Evolutionary conservation across 2,329 filamentous ascomycete species (phyloP), one percentile per base, ranked within the genome.

Genomic region (Furcasterigmium furcatum): DNA sequence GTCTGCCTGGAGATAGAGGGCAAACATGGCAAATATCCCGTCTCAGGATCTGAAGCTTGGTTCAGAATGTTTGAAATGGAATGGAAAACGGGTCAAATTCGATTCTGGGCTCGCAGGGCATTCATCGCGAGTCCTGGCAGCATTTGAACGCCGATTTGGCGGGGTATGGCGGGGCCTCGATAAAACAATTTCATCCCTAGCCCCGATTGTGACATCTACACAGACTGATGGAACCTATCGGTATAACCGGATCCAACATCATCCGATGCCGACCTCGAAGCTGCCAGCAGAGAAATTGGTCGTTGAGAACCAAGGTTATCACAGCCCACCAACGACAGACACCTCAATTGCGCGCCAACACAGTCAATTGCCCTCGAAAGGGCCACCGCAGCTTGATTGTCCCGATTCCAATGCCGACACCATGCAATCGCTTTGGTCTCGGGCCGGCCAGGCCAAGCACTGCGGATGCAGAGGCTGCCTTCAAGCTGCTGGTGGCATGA

Each of bases 381-480:
- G 35, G 38, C 42, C 46, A 3, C 34, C 7, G 12, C 24, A 27
- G 7, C 24, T 27, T 16, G 10, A 36, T 12, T 20, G n/a, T 12
- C 18, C 34, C n/a, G 34, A 39, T 40, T 55, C 56, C 55, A 46
- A 69, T 69, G 70, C 60, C 52, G 57, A 59, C 54, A 68, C 61
- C 59, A 91, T 90, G 87, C 80, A 80, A 66, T 74, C 76, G 52
- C 62, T 88, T 55, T 85, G 84, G 82, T 82, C 80, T 64, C 79
- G 82, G 68, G 79, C 80, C 68, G 74, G 77, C 57, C 79, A 78
- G 73, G 75, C 74, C 67, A 79, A 77, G 65, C 73, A 77, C 56
- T 86, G 82, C 68, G 76, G 75, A 65, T 87, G 82, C 68, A 72
- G 77, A 54, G 71, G 79, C 57, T 87, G 82, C 66, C 65, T 79